Percentiles rank a stretch among this genome's conserved stretches.
These are phyloP conservation scores for Xylariaceae sp. DNA, from an alignment of 2,329 filamentous ascomycete genomes.

Conservation along the genomic window DNA sequence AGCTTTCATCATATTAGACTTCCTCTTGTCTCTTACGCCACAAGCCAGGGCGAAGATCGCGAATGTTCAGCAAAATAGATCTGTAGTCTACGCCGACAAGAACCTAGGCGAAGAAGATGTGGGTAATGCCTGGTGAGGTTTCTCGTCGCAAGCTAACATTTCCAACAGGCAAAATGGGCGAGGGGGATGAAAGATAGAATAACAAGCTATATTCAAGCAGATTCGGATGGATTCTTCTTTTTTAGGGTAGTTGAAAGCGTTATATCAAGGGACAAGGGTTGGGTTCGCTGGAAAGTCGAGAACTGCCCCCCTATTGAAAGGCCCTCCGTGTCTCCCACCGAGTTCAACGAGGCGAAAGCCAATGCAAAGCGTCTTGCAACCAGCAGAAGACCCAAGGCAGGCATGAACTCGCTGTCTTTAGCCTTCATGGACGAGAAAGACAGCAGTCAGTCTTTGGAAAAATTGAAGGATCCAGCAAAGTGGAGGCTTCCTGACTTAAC, in stretches of 20 bases:
- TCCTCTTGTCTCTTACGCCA: slow-evolving; percentile 86
- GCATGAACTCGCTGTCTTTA: slow-evolving; percentile 76
- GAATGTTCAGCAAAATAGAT: slow-evolving; percentile 76
- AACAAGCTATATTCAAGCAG: slow-evolving; percentile 81
- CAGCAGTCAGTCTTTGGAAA: slow-evolving; percentile 67
- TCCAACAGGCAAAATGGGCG: slow-evolving; percentile 78
- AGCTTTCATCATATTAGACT: slow-evolving; percentile 92
- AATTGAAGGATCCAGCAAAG: slow-evolving; percentile 70
- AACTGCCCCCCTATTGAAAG: slow-evolving; percentile 87
- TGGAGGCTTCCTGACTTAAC: slow-evolving; percentile 74
- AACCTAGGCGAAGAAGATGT: slow-evolving; percentile 83
- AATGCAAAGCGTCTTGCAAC: slow-evolving; percentile 70
- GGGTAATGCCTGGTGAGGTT: slow-evolving; percentile 46
- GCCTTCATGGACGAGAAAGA: slow-evolving; percentile 77
- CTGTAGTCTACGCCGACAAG: slow-evolving; percentile 81
- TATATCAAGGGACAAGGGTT: slow-evolving; percentile 94
- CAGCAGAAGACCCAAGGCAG: slow-evolving; percentile 72
- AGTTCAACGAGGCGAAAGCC: slow-evolving; percentile 73
- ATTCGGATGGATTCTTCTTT: slow-evolving; percentile 88
- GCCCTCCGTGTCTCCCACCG: slow-evolving; percentile 70
- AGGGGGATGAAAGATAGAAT: slow-evolving; percentile 78
- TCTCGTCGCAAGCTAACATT: slow-evolving; percentile 27
- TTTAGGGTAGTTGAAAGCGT: slow-evolving; percentile 97
- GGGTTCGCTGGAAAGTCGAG: slow-evolving; percentile 98
- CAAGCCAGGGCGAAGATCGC: slow-evolving; percentile 81